These are phyloP conservation scores for Dissophora globulifera DNA, from an alignment of 192 early-diverging fungal species.

Conservation along the genomic window DNA sequence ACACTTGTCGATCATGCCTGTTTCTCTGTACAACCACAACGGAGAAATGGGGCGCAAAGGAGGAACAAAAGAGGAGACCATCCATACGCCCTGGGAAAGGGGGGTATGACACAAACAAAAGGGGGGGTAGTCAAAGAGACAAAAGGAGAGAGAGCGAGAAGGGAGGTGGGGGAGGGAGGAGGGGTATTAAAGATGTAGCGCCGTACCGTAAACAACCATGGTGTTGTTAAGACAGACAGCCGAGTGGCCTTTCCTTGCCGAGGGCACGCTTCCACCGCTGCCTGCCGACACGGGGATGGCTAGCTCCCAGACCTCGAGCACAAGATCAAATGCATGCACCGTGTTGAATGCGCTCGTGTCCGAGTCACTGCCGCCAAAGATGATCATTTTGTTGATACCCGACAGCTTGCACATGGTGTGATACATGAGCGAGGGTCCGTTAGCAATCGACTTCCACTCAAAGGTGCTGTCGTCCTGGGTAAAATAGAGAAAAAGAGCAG, in stretches of 20 bases:
- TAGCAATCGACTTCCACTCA: constrained; percentile 64
- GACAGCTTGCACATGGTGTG: constrained; percentile 65
- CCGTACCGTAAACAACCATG: constrained; percentile 75
- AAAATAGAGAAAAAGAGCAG: not conserved
- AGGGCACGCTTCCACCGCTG: constrained; percentile 52
- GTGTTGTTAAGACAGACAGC: constrained; percentile 71
- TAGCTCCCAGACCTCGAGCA: constrained; percentile 63
- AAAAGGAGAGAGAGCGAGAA: too few species aligned
- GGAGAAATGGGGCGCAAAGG: constrained; percentile 1
- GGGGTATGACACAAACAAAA: not conserved
- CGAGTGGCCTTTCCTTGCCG: constrained; percentile 67
- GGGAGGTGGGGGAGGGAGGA: not conserved
- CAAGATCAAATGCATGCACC: constrained; percentile 60
- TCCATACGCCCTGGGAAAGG: too few species aligned
- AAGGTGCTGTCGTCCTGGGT: constrained; percentile 55
- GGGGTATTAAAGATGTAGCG: too few species aligned
- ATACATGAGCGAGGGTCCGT: constrained; percentile 63
- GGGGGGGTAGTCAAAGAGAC: constrained; percentile 4
- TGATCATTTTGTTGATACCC: constrained; percentile 62
- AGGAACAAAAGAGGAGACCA: not conserved
- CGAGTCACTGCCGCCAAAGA: constrained; percentile 72
- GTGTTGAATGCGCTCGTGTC: constrained; percentile 58
- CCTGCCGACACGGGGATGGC: constrained; percentile 41
- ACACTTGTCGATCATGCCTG: not conserved
- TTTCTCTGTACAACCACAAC: not conserved